phyloP scores from a whole-genome alignment of 257 asterid species.

The Salvia splendens region DNA sequence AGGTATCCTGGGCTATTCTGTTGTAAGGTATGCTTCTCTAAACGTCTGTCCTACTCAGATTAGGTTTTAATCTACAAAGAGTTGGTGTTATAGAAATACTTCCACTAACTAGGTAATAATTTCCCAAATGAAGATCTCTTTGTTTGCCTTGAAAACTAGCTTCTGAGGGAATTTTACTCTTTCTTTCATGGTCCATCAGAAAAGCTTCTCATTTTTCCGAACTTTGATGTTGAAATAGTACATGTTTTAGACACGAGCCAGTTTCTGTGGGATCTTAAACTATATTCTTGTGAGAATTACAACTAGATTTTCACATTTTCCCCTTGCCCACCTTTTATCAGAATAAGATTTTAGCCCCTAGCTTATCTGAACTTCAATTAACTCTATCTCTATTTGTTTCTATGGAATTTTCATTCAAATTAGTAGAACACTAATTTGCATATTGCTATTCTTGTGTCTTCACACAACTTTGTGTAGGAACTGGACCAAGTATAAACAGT shows the following conservation, averaged over 20 bases:
- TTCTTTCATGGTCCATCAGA: background rate
- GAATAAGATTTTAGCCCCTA: background rate
- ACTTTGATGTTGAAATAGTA: background rate
- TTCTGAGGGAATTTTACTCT: background rate
- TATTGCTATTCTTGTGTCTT: background rate
- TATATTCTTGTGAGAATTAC: no score
- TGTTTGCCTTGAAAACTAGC: background rate
- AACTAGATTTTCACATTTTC: no score
- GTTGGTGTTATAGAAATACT: slow-evolving; percentile 9
- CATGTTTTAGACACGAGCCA: background rate
- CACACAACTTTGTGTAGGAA: slow-evolving; percentile 46
- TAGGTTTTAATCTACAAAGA: background rate
- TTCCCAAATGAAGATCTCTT: background rate
- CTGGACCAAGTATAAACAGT: slow-evolving; percentile 76
- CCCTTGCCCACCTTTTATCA: background rate
- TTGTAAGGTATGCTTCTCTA: slow-evolving; percentile 59
- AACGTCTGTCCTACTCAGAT: background rate
- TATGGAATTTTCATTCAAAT: background rate
- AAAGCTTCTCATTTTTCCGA: background rate
- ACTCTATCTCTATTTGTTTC: background rate
- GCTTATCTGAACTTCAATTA: background rate
- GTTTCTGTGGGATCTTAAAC: background rate
- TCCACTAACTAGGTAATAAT: background rate
- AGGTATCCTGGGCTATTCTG: slow-evolving; percentile 74
- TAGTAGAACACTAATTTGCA: background rate